phyloP scores from a whole-genome alignment of 2,329 filamentous ascomycete species.

The Hypoxylon sp. region DNA sequence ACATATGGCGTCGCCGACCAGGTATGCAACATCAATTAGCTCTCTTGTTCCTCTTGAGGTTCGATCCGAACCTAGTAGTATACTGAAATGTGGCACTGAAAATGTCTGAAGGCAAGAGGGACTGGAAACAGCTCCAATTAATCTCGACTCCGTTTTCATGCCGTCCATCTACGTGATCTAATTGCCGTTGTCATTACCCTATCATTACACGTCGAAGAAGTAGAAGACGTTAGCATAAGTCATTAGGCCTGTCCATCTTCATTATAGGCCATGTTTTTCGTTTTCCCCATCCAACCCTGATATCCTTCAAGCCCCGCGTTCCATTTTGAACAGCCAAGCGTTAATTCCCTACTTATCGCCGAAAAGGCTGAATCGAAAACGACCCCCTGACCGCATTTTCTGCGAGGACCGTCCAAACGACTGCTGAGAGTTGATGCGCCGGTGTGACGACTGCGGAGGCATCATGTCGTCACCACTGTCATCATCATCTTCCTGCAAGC shows the following conservation, averaged over 20 bases:
- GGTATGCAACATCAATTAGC: slow-evolving; percentile 3
- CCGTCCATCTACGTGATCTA: slow-evolving; percentile 36
- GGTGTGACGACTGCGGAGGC: slow-evolving; percentile 44
- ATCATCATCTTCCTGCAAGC: slow-evolving; percentile 48
- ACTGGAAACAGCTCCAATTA: slow-evolving; percentile 25
- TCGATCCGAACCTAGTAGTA: slow-evolving; percentile 7
- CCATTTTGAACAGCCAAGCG: background rate
- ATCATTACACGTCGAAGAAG: slow-evolving; percentile 34
- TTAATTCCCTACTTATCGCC: slow-evolving; percentile 36
- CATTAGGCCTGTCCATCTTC: slow-evolving; percentile 29
- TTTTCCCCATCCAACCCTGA: background rate
- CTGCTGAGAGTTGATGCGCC: slow-evolving; percentile 53
- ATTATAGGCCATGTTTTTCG: slow-evolving; percentile 14
- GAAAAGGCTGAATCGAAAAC: slow-evolving; percentile 54
- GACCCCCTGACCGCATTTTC: slow-evolving; percentile 49
- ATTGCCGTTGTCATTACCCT: slow-evolving; percentile 36
- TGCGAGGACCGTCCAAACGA: slow-evolving; percentile 53
- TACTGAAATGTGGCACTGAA: slow-evolving; percentile 9
- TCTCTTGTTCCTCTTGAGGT: background rate
- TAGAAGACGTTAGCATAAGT: slow-evolving; percentile 39
- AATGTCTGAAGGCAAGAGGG: background rate
- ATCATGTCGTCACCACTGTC: slow-evolving; percentile 44
- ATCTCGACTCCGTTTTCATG: slow-evolving; percentile 31
- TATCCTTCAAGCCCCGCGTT: background rate
- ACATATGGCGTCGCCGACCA: background rate